Evolutionary conservation across 202 grass and related monocot genomes (phyloP), one percentile per base, ranked within the genome.

Genomic region (Schoenoplectus tabernaemontani): DNA sequence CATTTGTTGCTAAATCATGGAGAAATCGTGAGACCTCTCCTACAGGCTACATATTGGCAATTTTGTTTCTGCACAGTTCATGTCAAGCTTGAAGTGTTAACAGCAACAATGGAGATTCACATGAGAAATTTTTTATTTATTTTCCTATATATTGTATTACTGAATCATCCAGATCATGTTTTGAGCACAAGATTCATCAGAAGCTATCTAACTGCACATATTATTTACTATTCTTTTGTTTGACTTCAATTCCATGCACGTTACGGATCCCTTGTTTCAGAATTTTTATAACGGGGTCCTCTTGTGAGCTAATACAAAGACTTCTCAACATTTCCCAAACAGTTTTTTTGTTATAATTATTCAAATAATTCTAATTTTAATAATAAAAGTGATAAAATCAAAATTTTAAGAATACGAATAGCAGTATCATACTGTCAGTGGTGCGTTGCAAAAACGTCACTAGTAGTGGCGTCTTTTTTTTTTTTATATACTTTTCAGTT

Each of bases 11-110:
- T 73, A 51, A 71, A 46, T 12, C 69, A 17, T 0, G 43, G 69
- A 33, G 19, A 74, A 32, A 54, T 75, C 15, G 15, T 11, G 26
- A 6, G 24, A 33, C 10, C 36, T 15, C n/a, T 36, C 46, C n/a
- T n/a, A n/a, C n/a, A n/a, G n/a, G n/a, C 7, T 32, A 33, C 47
- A 51, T 75, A 7, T 75, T 75, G 46, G 70, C 44, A 75, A 72
- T 66, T 66, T 38, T 19, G 1, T 0, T 39, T 39, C 16, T 47
- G n/a, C 43, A 33, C 12, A 47, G 5, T 53, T 75, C 47, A 75
- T 47, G 16, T 34, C 28, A 75, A 33, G 7, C 6, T 75, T 53
- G 26, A 75, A 50, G 5, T 15, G 23, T 10, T 22, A 9, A 9
- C 36, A 4, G 7, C 13, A 13, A 69, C 22, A 69, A 17, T 32